These are phyloP conservation scores for Trematosphaeria pertusa DNA, from an alignment of 2,329 filamentous ascomycete genomes.

Conservation along the genomic window DNA sequence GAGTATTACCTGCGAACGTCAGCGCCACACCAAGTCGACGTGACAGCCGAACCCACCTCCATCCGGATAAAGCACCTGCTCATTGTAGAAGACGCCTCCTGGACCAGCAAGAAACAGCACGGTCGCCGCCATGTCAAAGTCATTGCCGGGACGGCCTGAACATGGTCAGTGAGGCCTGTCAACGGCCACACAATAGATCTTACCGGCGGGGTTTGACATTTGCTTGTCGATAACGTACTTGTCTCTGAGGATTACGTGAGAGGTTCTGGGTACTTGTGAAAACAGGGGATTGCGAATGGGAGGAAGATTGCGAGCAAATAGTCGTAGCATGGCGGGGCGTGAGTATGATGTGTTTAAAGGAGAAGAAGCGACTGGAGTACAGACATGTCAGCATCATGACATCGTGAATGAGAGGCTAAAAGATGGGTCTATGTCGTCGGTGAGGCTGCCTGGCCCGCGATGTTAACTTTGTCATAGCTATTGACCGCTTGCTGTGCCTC, in stretches of 20 bases:
- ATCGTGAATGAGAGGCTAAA: slow-evolving; percentile 15
- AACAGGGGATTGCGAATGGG: slow-evolving; percentile 11
- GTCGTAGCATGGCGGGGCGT: slow-evolving; percentile 40
- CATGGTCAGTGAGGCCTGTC: not conserved
- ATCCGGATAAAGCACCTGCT: slow-evolving; percentile 61
- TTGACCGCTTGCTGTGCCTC: no score
- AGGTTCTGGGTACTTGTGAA: slow-evolving; percentile 20
- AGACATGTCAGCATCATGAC: slow-evolving; percentile 38
- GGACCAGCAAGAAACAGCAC: slow-evolving; percentile 60
- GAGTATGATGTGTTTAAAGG: slow-evolving; percentile 17
- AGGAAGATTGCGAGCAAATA: slow-evolving; percentile 24
- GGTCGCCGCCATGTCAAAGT: slow-evolving; percentile 60
- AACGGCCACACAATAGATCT: slow-evolving; percentile 16
- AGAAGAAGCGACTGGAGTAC: slow-evolving; percentile 16
- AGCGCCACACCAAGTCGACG: no score
- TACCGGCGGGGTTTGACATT: slow-evolving; percentile 53
- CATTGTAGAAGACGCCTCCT: slow-evolving; percentile 61
- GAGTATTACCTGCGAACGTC: slow-evolving; percentile 35
- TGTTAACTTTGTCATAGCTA: no score
- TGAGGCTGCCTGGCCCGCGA: no score
- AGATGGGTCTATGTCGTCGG: not conserved
- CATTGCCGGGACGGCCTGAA: slow-evolving; percentile 46
- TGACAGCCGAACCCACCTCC: no score
- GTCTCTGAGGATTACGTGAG: slow-evolving; percentile 43
- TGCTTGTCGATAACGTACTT: slow-evolving; percentile 53